Base-by-base conservation (phyloP, 2,329 filamentous ascomycete genomes). In the Cordyceps militaris region DNA sequence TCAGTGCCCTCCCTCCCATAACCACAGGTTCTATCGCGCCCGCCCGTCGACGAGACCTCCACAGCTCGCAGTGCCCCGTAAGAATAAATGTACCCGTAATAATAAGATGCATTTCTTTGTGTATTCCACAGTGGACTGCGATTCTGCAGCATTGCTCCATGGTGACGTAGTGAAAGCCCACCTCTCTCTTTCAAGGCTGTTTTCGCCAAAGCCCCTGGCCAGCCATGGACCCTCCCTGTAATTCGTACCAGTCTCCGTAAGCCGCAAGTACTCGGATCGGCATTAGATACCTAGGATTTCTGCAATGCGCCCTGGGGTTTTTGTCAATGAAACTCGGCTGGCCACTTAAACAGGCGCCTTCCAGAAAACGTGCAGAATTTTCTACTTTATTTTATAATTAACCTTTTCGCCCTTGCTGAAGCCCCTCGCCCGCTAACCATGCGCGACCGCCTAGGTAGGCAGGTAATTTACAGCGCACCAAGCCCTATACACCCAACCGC, bases 141-240 rank as follows among this genome's bases (percentile, higher is more conserved):
- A n/a, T n/a, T 6, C 23, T 46, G 42, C 40, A 16, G 3, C 42
- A 4, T 26, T 24, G 54, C 55, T 46, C 54, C 54, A 43, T 34
- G 43, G 55, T 57, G 55, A 57, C 55, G 55, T 57, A 43, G 55
- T 6, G 43, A 21, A 21, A 42, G n/a, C 38, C 19, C 38, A 42
- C n/a, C 28, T 5, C 28, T 6, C 6, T 32, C 28, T 10, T 36
- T 14, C 8, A 14, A 4, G 16, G n/a, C 38, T 19, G n/a, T n/a
- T 10, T 42, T n/a, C 38, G 38, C 38, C 21, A 42, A 42, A 38
- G 34, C 34, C 34, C 34, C 34, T 16, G 16, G 34, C 14, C 16
- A 38, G 34, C 34, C 34, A 38, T 16, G 11, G 28, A 5, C 28
- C 34, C 32, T 11, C 32, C 28, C 28, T 34, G 32, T 11, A 6